These are phyloP conservation scores for Xylaria curta DNA, from an alignment of 495 filamentous ascomycete species.

Conservation along the genomic window DNA sequence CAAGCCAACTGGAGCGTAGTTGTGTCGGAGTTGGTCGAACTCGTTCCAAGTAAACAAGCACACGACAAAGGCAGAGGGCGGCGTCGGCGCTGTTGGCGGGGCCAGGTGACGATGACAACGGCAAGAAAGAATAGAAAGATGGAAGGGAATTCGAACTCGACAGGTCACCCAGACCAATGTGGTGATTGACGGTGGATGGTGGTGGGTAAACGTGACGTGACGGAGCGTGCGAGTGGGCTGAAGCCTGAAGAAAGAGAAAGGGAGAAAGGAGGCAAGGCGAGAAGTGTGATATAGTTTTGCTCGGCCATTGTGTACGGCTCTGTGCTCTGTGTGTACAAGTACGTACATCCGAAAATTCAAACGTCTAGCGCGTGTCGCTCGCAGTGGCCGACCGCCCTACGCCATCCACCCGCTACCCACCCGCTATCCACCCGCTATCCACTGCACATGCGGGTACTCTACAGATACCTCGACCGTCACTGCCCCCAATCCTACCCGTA, in stretches of 20 bases:
- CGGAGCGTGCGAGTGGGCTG: conserved; percentile 43
- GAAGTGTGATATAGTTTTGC: conserved; percentile 1
- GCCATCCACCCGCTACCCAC: background rate
- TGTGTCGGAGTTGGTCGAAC: background rate
- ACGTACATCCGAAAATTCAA: conserved; percentile 13
- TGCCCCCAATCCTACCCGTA: background rate
- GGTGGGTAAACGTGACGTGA: conserved; percentile 41
- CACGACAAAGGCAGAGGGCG: conserved; percentile 20
- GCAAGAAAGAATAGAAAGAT: conserved; percentile 40
- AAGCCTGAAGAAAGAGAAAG: conserved; percentile 39
- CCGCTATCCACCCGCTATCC: conserved; percentile 5
- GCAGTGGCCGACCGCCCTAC: conserved; percentile 9
- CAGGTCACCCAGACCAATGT: conserved; percentile 44
- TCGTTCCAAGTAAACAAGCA: conserved; percentile 9
- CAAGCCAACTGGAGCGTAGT: background rate
- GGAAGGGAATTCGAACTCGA: conserved; percentile 43
- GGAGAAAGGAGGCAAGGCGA: conserved; percentile 43
- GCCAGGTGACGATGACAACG: conserved; percentile 22
- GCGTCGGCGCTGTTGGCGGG: conserved; percentile 7
- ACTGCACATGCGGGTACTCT: background rate
- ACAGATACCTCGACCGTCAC: background rate
- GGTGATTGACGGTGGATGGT: conserved; percentile 46
- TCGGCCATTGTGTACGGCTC: background rate
- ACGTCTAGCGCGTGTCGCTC: conserved; percentile 15
- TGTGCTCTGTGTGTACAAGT: background rate